A percentile compares a stretch with the other conserved stretches of the same genome.
Conservation (phyloP, 208 protist genomes). For the Trypanosoma rangeli region DNA sequence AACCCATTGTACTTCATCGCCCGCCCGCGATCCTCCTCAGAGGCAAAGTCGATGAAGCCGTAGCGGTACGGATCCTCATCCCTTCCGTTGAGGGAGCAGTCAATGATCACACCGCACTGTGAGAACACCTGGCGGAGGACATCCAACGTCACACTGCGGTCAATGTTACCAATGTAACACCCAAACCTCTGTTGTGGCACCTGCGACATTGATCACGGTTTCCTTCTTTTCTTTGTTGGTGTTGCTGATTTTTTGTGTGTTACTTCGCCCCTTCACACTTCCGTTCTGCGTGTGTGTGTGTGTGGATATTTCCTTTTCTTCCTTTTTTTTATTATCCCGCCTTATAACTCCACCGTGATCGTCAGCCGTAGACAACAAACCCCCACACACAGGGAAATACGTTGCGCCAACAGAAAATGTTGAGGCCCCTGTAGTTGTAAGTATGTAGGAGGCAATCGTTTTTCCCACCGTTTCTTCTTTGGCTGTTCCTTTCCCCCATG, state of each 20-base stretch:
- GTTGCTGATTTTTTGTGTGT: not conserved
- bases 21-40: conserved; percentile 69
- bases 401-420: no score
- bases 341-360: not conserved
- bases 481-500: not conserved
- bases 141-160: conserved; percentile 74
- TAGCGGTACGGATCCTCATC: conserved; percentile 82
- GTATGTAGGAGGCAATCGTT: not conserved
- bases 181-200: conserved; percentile 63
- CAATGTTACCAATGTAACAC: conserved; percentile 88
- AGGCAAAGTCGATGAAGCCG: conserved; percentile 88
- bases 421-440: no score
- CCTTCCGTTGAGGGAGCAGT: conserved; percentile 83
- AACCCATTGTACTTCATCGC: conserved; percentile 90
- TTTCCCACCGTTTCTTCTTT: not conserved
- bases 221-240: conserved; percentile 11
- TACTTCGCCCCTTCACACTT: not conserved
- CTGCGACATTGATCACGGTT: conserved; percentile 27
- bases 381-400: not conserved
- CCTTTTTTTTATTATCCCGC: not conserved
- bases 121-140: conserved; percentile 79
- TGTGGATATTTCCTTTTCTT: not conserved
- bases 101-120: conserved; percentile 79
- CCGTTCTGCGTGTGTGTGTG: not conserved
- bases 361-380: not conserved